Base-by-base conservation (phyloP, 345 rosid genomes). In the Litchi chinensis region DNA sequence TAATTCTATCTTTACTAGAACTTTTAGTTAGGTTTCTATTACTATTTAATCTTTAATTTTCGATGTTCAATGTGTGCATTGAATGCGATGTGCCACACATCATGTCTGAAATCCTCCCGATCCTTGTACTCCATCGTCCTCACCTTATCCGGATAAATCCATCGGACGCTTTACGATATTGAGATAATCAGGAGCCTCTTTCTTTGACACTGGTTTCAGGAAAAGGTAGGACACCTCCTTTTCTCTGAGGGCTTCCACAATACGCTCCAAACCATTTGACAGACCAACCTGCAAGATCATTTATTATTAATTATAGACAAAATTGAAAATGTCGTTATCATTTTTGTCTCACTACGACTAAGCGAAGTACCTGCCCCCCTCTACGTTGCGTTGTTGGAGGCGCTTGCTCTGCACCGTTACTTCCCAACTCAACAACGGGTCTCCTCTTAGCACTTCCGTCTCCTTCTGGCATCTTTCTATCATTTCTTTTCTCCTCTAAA, bases 91-190 rank as follows among this genome's bases (percentile, higher is more conserved):
- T 91, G 98, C 89, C 91, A 90, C 8, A 96, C 91, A 52, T 96
- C 98, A n/a, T 90, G 97, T 82, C 98, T 89, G 80, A 96, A 96
- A 70, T 91, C 89, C 43, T 86, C 85, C 6, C 90, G 76, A 82
- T 83, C 73, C 87, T 85, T 93, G 88, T 96, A 94, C 79, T 91
- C 94, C 92, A 94, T 86, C 80, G 81, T 88, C 89, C 97, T 86
- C 68, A 88, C 99, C 87, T 94, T 96, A 41, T 93, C 94, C 90
- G 10, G 99, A 91, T 37, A 96, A 89, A 90, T 96, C 99, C 99
- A 96, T 96, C 6, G 99, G 99, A 4, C 43, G 82, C 67, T 87
- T 16, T 50, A 96, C 77, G 46, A 89, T 59, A 43, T 91, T 80
- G 41, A 82, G 85, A 85, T 94, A 96, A 83, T 96, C 99, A 0